These are phyloP conservation scores for Euphorbia peplus DNA, from an alignment of 345 rosid species.

Conservation along the genomic window DNA sequence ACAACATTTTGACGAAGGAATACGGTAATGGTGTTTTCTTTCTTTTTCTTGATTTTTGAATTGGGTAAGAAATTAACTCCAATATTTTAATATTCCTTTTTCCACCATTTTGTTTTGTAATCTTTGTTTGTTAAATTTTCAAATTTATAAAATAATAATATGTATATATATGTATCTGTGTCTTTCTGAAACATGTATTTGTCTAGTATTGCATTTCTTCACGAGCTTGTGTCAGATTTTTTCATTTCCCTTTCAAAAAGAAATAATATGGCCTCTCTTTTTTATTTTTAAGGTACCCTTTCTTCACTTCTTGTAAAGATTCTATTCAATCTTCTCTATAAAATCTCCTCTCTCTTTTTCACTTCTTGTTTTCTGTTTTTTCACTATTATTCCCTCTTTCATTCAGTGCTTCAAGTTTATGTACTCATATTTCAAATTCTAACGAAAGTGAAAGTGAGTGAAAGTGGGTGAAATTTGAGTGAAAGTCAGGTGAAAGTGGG, in stretches of 20 bases:
- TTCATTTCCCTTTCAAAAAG: constrained; percentile 33
- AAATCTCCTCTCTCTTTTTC: constrained; percentile 13
- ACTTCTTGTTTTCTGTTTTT: constrained; percentile 24
- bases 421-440: background rate
- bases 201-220: constrained; percentile 74
- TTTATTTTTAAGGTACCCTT: constrained; percentile 20
- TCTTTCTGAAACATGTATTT: constrained; percentile 63
- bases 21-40: background rate
- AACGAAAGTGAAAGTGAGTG: constrained; percentile 2
- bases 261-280: constrained; percentile 1
- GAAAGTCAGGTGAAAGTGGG: too few relatives aligned
- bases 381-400: constrained; percentile 9
- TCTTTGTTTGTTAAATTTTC: constrained; percentile 24
- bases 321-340: constrained; percentile 26
- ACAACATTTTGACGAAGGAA: constrained; percentile 6
- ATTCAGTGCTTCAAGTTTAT: constrained; percentile 21
- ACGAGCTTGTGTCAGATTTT: constrained; percentile 86
- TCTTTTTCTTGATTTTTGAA: background rate
- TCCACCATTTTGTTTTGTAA: constrained; percentile 19
- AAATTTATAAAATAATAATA: background rate
- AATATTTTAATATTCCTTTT: background rate
- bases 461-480: background rate
- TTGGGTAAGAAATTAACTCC: too few relatives aligned
- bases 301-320: constrained; percentile 54
- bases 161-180: background rate